Evolutionary conservation across 352 stramenopile genomes (phyloP).

Genomic region (Phytophthora multivora): DNA sequence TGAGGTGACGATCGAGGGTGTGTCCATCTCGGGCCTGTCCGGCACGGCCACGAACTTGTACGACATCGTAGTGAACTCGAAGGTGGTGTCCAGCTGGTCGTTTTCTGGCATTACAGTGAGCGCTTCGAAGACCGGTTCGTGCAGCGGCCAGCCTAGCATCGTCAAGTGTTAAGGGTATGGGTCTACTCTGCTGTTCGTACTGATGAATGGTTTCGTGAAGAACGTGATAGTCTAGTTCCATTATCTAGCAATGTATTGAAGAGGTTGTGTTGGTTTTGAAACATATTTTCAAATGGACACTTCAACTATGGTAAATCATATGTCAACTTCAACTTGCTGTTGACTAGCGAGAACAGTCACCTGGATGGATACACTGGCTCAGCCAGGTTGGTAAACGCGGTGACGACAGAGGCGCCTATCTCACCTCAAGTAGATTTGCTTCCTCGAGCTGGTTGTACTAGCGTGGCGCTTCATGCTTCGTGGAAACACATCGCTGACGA

Average conservation of each 20-base stretch:
- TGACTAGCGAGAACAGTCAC: too few relatives aligned
- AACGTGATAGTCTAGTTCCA: too few relatives aligned
- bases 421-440: not conserved
- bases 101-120: slow-evolving; percentile 8
- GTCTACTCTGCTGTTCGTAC: too few relatives aligned
- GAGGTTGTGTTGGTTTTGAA: too few relatives aligned
- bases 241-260: too few relatives aligned
- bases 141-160: slow-evolving; percentile 20
- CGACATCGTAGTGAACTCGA: slow-evolving; percentile 28
- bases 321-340: too few relatives aligned
- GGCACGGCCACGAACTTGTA: slow-evolving; percentile 28
- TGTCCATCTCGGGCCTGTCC: slow-evolving; percentile 15
- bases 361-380: too few relatives aligned
- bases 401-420: not conserved
- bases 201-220: too few relatives aligned
- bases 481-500: not conserved
- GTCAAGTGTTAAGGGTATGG: slow-evolving; percentile 9
- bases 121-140: slow-evolving; percentile 2
- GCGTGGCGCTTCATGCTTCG: not conserved
- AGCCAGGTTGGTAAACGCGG: too few relatives aligned
- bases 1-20: slow-evolving; percentile 3
- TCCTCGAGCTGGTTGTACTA: not conserved
- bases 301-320: too few relatives aligned
- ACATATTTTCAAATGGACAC: too few relatives aligned
- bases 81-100: slow-evolving; percentile 22